These are phyloP conservation scores for Colletotrichum lini DNA, from an alignment of 2,329 filamentous ascomycete species.

Conservation along the genomic window DNA sequence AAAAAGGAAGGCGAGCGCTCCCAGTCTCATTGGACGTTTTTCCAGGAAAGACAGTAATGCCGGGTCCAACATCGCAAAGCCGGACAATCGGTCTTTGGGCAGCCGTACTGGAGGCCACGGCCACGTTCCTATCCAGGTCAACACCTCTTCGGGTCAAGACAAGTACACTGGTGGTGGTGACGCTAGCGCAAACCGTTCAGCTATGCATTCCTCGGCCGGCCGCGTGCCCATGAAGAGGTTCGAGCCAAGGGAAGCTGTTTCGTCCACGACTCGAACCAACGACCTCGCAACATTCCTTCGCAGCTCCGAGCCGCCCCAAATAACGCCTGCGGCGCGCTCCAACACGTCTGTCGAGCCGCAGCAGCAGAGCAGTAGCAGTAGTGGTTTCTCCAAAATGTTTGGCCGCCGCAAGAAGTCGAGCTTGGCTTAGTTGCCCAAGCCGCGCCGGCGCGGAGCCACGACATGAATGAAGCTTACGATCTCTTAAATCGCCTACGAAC, in stretches of 20 bases:
- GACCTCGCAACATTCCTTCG: slow-evolving; percentile 82
- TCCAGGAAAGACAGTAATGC: slow-evolving; percentile 55
- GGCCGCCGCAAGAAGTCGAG: slow-evolving; percentile 64
- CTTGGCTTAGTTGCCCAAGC: slow-evolving; percentile 47
- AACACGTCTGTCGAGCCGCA: slow-evolving; percentile 44
- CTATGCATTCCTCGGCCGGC: slow-evolving; percentile 49
- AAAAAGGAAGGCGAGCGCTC: slow-evolving; percentile 76
- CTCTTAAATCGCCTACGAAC: slow-evolving; percentile 25
- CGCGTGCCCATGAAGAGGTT: slow-evolving; percentile 71
- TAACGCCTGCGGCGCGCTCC: slow-evolving; percentile 47
- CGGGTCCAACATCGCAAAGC: slow-evolving; percentile 46
- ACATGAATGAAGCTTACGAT: slow-evolving; percentile 38
- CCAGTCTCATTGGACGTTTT: slow-evolving; percentile 74
- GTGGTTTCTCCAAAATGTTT: slow-evolving; percentile 64
- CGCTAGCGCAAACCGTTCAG: slow-evolving; percentile 41
- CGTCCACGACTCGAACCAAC: slow-evolving; percentile 66
- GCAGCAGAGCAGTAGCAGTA: slow-evolving; percentile 54
- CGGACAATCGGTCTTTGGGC: slow-evolving; percentile 55
- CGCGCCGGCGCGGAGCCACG: slow-evolving; percentile 31
- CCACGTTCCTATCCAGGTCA: slow-evolving; percentile 69
- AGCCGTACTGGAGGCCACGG: slow-evolving; percentile 58
- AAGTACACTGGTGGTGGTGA: slow-evolving; percentile 55
- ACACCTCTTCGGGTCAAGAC: slow-evolving; percentile 62
- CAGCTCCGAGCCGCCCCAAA: slow-evolving; percentile 73
- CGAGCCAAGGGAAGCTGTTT: slow-evolving; percentile 68